These are phyloP conservation scores for Citrus maxima DNA, from an alignment of 345 rosid species.

Conservation along the genomic window DNA sequence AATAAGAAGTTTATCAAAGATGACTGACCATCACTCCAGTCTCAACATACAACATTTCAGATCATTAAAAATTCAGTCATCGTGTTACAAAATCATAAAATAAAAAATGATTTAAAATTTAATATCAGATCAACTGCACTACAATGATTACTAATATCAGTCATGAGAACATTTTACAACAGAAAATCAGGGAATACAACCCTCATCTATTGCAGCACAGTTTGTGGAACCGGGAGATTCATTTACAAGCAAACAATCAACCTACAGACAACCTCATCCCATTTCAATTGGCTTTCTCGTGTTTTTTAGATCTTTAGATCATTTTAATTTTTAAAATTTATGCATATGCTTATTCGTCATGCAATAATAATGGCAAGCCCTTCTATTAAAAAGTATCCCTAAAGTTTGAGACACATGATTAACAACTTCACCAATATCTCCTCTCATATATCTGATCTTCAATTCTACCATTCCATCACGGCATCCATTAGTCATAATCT, in stretches of 20 bases:
- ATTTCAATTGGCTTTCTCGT: not conserved
- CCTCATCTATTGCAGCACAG: not conserved
- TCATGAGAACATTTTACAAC: not conserved
- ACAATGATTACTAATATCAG: not conserved
- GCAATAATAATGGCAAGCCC: not conserved
- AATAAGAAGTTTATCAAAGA: not conserved
- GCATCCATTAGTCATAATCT: not conserved
- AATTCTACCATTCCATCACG: not conserved
- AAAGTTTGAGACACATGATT: not conserved
- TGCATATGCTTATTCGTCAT: not conserved
- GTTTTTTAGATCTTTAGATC: not conserved
- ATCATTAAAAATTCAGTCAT: not conserved
- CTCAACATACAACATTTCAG: not conserved
- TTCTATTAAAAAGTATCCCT: not conserved
- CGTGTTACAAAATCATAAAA: not conserved
- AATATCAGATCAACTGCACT: not conserved
- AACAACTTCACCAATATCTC: not conserved
- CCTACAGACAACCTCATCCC: not conserved
- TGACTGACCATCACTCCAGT: slow-evolving; percentile 7
- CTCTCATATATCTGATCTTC: not conserved
- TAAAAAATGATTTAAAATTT: not conserved
- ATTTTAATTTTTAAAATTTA: not conserved
- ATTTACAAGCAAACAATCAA: not conserved
- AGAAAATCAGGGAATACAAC: not conserved
- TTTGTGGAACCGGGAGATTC: not conserved